Base-by-base conservation (phyloP, 805 yeast species). In the Kazachstania psychrophila region DNA sequence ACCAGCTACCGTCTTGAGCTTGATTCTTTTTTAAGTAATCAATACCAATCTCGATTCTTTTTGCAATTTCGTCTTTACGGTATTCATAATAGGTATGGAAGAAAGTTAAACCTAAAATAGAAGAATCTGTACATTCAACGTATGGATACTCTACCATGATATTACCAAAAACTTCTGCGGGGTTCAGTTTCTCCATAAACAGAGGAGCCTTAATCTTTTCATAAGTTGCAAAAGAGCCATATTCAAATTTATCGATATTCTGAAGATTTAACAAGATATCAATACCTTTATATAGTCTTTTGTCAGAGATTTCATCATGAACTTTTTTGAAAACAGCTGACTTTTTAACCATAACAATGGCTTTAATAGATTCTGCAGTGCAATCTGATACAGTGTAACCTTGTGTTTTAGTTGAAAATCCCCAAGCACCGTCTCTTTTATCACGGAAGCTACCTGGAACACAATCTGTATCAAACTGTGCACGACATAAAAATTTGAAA, bases 71-170 rank as follows among this genome's bases (percentile, higher is more conserved):
- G 5, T 66, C 70, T 5, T 69, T 61, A 41, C 82, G 73, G 54
- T 92, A 87, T 34, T 71, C 66, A 51, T 72, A 77, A 51, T 75
- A 65, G 41, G 75, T 69, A 31, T 77, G 66, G 62, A 87, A 92
- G 56, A 80, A 82, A 0, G 83, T 77, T 40, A 92, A 65, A 0
- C 98, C 98, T 24, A 92, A 63, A 5, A 92, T 94, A 1, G 89
- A 77, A 0, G 97, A 88, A 60, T 94, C 98, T 0, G 97, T 87
- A 58, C 99, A 92, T 60, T 92, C 99, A 15, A 94, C 96, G 54
- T 92, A 92, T 0, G 98, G 97, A 56, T 85, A 92, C 60, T 92
- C 99, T 18, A 92, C 94, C 99, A 92, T 92, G 41, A 92, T 92
- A 49, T 92, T 88, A 40, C 95, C 95, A 62, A 92, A 92, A 0